Evolutionary conservation across 2,329 filamentous ascomycete species (phyloP).

Genomic region (Karstenula rhodostoma): DNA sequence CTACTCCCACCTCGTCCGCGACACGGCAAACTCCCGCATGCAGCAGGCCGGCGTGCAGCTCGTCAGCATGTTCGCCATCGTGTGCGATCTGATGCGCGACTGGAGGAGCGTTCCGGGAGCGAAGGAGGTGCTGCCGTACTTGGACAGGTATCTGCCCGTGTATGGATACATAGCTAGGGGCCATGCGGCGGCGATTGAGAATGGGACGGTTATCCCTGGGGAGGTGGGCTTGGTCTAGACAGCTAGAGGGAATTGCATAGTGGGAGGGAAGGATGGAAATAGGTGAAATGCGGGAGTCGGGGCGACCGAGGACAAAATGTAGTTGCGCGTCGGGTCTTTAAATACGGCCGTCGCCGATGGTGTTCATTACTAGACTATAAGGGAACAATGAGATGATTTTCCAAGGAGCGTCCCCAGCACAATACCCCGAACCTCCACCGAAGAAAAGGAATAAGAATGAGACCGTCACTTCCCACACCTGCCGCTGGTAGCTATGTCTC

Average conservation of each 20-base stretch:
- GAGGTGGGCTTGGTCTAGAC: slow-evolving; percentile 52
- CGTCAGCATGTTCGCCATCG: slow-evolving; percentile 68
- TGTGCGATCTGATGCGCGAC: slow-evolving; percentile 75
- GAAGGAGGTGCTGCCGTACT: slow-evolving; percentile 66
- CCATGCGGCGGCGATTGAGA: slow-evolving; percentile 67
- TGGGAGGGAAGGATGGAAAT: neutral
- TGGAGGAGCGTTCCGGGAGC: slow-evolving; percentile 66
- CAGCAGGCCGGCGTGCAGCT: slow-evolving; percentile 70
- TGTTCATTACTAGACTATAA: neutral
- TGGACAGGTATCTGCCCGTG: slow-evolving; percentile 70
- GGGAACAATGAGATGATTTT: neutral
- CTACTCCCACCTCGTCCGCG: slow-evolving; percentile 66
- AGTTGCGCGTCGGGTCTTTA: neutral
- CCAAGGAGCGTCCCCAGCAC: neutral
- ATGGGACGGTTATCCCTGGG: slow-evolving; percentile 66
- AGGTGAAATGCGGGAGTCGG: neutral
- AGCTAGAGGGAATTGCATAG: too few species aligned
- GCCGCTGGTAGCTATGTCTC: neutral
- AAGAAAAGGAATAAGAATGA: neutral
- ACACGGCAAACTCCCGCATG: slow-evolving; percentile 73
- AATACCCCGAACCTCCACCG: neutral
- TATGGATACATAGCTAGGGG: slow-evolving; percentile 70
- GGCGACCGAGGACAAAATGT: neutral
- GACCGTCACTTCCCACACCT: neutral
- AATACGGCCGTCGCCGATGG: neutral